phyloP scores from a whole-genome alignment of 2,329 filamentous ascomycete genomes.

The Exophiala spinifera region DNA sequence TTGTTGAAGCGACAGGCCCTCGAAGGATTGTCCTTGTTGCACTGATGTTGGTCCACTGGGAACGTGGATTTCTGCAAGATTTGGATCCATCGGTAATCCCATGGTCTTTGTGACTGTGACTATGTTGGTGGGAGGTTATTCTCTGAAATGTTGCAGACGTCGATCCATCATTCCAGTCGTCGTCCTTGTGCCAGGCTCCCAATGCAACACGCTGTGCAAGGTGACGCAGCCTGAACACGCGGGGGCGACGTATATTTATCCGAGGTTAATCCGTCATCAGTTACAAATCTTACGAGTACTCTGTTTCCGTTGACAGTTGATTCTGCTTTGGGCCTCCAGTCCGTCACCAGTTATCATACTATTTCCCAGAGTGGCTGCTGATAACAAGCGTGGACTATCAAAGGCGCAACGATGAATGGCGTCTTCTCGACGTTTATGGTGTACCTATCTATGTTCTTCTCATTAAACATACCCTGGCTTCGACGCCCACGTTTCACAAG shows the following conservation, averaged over 20 bases:
- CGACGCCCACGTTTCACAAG: constrained; percentile 22
- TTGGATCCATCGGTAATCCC: constrained; percentile 58
- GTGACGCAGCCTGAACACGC: not conserved
- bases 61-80: constrained; percentile 58
- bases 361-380: too few species aligned
- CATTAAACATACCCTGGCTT: constrained; percentile 8
- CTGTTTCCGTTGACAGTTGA: too few species aligned
- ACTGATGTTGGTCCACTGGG: constrained; percentile 72
- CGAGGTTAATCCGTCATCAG: constrained; percentile 1
- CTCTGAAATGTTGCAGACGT: too few species aligned
- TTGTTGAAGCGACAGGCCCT: constrained; percentile 69
- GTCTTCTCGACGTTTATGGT: too few species aligned
- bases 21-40: constrained; percentile 53
- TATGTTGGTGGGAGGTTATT: not conserved
- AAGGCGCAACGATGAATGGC: too few species aligned
- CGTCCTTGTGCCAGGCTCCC: not conserved
- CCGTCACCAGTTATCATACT: too few species aligned
- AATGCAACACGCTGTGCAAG: not conserved
- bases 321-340: too few species aligned
- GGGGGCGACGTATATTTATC: not conserved
- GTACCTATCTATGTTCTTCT: not conserved
- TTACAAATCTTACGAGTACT: not conserved
- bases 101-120: constrained; percentile 33
- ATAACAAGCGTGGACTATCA: too few species aligned
- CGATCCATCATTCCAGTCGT: too few species aligned